Conservation (phyloP, 768 basidiomycete species). For the Kwoniella pini region DNA sequence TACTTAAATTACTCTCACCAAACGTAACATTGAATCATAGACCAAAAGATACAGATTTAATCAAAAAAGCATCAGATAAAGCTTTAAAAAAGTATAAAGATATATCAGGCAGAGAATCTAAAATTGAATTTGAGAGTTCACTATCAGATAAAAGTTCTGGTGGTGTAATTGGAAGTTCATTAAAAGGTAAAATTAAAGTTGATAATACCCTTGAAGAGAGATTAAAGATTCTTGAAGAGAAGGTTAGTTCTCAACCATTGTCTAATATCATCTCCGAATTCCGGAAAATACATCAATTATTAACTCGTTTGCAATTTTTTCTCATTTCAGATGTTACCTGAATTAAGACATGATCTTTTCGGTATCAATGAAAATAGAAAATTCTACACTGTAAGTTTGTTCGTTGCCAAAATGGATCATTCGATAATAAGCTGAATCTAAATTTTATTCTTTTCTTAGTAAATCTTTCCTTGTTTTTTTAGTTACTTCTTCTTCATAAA, state of each 20-base stretch:
- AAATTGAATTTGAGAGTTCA: conserved; percentile 63
- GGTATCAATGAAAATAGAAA: conserved; percentile 89
- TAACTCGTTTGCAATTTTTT: background rate
- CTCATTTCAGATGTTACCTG: conserved; percentile 90
- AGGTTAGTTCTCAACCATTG: too few relatives aligned
- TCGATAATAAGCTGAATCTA: too few relatives aligned
- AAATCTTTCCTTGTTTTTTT: too few relatives aligned
- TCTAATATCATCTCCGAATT: too few relatives aligned
- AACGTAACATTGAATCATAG: conserved; percentile 68
- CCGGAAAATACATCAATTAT: too few relatives aligned
- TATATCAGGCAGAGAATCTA: conserved; percentile 70
- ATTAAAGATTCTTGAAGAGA: conserved; percentile 81
- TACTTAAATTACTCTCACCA: conserved; percentile 77
- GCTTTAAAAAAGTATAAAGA: conserved; percentile 72
- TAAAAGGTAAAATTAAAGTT: conserved; percentile 75
- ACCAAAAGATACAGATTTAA: conserved; percentile 65
- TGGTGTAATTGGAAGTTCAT: conserved; percentile 74
- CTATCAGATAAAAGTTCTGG: conserved; percentile 76
- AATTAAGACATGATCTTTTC: conserved; percentile 85
- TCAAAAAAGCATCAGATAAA: conserved; percentile 64
- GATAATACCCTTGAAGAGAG: conserved; percentile 96
- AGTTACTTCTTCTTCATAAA: too few relatives aligned
- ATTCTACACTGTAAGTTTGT: conserved; percentile 64
- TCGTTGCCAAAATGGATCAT: too few relatives aligned
- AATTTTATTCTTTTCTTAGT: too few relatives aligned